Conservation (phyloP, 805 yeast genomes). For the Candida maesae region DNA sequence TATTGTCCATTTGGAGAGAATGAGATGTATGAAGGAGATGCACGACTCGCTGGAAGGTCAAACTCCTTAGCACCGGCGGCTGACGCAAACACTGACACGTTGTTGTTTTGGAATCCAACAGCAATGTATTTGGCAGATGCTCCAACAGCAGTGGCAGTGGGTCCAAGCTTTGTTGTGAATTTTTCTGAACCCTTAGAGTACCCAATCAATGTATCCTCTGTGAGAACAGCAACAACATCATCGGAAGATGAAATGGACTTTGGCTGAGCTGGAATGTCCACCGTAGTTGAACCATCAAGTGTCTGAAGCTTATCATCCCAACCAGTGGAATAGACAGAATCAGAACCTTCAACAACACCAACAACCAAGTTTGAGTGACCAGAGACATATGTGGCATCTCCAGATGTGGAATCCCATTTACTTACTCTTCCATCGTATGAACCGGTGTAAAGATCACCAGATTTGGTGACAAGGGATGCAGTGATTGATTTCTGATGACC, state of each 20-base stretch:
- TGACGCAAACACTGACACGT: conserved; percentile 37
- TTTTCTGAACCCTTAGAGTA: conserved; percentile 32
- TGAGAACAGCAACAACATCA: conserved; percentile 35
- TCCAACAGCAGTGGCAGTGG: conserved; percentile 44
- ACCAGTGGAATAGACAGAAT: conserved; percentile 52
- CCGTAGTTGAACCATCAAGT: conserved; percentile 27
- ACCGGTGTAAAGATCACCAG: conserved; percentile 48
- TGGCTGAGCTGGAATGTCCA: conserved; percentile 47
- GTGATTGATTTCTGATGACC: conserved; percentile 89
- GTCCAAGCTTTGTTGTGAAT: conserved; percentile 31
- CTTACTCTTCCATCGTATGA: conserved; percentile 77
- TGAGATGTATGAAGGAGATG: conserved; percentile 58
- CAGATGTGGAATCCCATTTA: conserved; percentile 47
- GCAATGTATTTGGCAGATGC: conserved; percentile 41
- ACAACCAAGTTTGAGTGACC: conserved; percentile 67
- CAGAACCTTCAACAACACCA: conserved; percentile 36
- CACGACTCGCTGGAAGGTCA: conserved; percentile 45
- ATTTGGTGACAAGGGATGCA: conserved; percentile 37
- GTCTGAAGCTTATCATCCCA: conserved; percentile 82
- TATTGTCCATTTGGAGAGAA: conserved; percentile 67
- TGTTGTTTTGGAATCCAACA: conserved; percentile 42
- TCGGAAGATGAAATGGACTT: conserved; percentile 38
- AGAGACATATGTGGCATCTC: conserved; percentile 35
- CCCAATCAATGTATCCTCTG: conserved; percentile 34
- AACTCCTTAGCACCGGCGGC: conserved; percentile 22